Evolutionary conservation across 345 rosid genomes (phyloP).

Genomic region (Eucalyptus erythrocorys): DNA sequence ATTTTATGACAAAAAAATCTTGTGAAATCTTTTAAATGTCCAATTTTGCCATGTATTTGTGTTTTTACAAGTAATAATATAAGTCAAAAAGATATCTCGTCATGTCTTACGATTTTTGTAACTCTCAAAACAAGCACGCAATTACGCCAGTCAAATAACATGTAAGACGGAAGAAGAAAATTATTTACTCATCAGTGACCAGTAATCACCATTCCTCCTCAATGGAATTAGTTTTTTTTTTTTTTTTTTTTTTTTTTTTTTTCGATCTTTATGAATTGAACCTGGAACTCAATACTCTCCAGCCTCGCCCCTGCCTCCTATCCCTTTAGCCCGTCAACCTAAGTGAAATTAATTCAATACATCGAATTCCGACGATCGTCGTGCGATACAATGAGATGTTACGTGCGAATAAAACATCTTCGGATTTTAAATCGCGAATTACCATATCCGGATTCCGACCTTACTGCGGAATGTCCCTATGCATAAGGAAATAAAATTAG

Average conservation of each 20-base stretch:
- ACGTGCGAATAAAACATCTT: neutral
- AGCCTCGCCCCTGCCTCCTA: too few species aligned
- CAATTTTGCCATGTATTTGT: neutral
- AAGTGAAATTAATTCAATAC: neutral
- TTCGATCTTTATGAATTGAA: neutral
- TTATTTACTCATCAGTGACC: accelerated
- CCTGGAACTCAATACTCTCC: accelerated
- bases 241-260: too few species aligned
- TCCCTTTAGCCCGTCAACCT: neutral
- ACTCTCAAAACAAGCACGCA: neutral
- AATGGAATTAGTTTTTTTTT: too few species aligned
- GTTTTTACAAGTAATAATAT: neutral
- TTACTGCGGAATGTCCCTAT: accelerated
- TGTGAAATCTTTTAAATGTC: neutral
- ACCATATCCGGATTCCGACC: neutral
- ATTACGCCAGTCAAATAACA: accelerated
- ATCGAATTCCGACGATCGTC: neutral
- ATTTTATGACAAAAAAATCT: too few species aligned
- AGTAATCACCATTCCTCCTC: accelerated
- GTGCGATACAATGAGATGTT: accelerated
- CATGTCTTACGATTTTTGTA: accelerated
- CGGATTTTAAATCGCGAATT: neutral
- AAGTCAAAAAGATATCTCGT: neutral
- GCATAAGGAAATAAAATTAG: neutral
- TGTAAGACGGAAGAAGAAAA: neutral